Evolutionary conservation across 768 basidiomycete species (phyloP).

Genomic region (Russula brevipes): DNA sequence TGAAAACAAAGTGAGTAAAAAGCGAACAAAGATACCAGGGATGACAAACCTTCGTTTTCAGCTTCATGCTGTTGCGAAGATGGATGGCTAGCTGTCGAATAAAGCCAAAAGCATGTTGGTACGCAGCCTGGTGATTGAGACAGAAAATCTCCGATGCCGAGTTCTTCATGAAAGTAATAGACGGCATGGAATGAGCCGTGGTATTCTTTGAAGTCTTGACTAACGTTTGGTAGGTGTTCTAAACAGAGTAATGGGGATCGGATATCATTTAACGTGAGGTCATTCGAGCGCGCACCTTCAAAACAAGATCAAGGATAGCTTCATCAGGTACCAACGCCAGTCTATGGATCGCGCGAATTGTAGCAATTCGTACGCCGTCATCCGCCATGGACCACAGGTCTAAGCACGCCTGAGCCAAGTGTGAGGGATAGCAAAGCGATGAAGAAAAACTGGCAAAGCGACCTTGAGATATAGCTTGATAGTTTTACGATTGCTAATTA

Average conservation of each 20-base stretch:
- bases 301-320: constrained; percentile 73
- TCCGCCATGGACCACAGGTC: constrained; percentile 78
- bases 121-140: constrained; percentile 64
- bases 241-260: constrained; percentile 1
- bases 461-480: constrained; percentile 88
- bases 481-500: constrained; percentile 76
- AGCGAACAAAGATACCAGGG: neutral
- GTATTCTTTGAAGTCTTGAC: constrained; percentile 82
- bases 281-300: constrained; percentile 56
- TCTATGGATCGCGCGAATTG: constrained; percentile 79
- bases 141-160: constrained; percentile 91
- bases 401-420: constrained; percentile 58
- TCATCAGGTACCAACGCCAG: constrained; percentile 75
- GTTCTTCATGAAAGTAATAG: constrained; percentile 96
- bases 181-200: constrained; percentile 79
- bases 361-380: constrained; percentile 77
- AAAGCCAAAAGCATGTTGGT: constrained; percentile 94
- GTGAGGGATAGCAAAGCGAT: neutral
- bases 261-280: neutral
- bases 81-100: constrained; percentile 94
- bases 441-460: neutral
- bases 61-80: constrained; percentile 86
- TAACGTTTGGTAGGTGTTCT: constrained; percentile 87
- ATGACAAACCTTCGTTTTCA: constrained; percentile 64
- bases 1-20: neutral